A percentile compares a stretch with the other conserved stretches of the same genome.
These are phyloP conservation scores for Neoascochyta sp. DNA, from an alignment of 2,329 filamentous ascomycete genomes.

Conservation along the genomic window DNA sequence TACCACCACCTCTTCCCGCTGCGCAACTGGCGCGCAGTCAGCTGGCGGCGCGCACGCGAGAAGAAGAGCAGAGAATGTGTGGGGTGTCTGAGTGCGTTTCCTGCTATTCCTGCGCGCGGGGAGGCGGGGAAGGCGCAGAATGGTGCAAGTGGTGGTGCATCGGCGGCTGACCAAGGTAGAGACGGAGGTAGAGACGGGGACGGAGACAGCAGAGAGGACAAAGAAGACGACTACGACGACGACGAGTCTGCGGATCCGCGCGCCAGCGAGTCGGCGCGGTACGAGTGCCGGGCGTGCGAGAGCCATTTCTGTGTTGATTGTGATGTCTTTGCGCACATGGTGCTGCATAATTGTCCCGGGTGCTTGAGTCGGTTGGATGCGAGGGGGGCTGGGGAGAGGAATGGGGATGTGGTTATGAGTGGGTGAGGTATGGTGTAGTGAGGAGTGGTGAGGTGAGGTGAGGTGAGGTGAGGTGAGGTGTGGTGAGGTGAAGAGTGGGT, in stretches of 20 bases:
- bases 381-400: slow-evolving; percentile 7
- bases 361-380: slow-evolving; percentile 56
- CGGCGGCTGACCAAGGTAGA: slow-evolving; percentile 1
- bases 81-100: slow-evolving; percentile 73
- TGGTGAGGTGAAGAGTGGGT: too few relatives aligned
- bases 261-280: slow-evolving; percentile 78
- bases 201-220: too few relatives aligned
- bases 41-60: slow-evolving; percentile 67
- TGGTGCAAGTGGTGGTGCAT: slow-evolving; percentile 8
- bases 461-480: too few relatives aligned
- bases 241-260: slow-evolving; percentile 37
- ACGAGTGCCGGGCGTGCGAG: slow-evolving; percentile 81
- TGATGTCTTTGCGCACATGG: slow-evolving; percentile 90
- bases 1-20: slow-evolving; percentile 49
- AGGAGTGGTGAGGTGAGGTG: too few relatives aligned
- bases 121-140: slow-evolving; percentile 11
- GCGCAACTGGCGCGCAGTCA: slow-evolving; percentile 84
- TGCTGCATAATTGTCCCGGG: slow-evolving; percentile 92
- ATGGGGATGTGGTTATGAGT: slow-evolving; percentile 31
- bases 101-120: slow-evolving; percentile 35
- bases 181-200: too few relatives aligned
- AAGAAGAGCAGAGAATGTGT: slow-evolving; percentile 60
- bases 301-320: slow-evolving; percentile 98
- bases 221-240: slow-evolving; percentile 15
- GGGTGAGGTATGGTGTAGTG: too few relatives aligned